Conservation (phyloP, 805 yeast species). For the Candida jianshihensis region DNA sequence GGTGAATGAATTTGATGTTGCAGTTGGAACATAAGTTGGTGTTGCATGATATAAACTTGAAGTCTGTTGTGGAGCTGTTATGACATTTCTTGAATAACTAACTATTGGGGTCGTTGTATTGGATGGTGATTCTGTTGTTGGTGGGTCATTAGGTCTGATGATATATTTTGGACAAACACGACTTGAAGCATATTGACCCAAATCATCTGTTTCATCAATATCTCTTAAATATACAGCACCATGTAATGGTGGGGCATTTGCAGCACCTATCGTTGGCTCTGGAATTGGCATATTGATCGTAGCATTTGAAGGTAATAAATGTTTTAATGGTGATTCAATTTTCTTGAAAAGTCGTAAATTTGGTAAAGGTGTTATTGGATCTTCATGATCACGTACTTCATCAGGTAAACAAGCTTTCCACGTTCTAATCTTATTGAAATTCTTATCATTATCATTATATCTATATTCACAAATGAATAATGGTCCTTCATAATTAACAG, state of each 20-base stretch:
- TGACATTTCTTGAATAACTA: conserved; percentile 18
- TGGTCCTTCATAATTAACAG: conserved; percentile 69
- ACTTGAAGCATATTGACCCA: conserved; percentile 64
- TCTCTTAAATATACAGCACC: conserved; percentile 86
- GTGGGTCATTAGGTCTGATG: conserved; percentile 36
- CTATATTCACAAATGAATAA: conserved; percentile 92
- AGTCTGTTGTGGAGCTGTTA: conserved; percentile 3
- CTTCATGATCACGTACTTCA: conserved; percentile 81
- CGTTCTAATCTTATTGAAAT: conserved; percentile 90
- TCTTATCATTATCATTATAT: conserved; percentile 84
- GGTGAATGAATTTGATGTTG: conserved; percentile 27
- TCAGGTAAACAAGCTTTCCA: conserved; percentile 99
- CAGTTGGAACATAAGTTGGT: conserved; percentile 18
- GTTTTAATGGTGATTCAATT: conserved; percentile 79
- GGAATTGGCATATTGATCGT: conserved; percentile 69
- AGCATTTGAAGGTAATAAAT: conserved; percentile 70
- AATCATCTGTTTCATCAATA: conserved; percentile 70
- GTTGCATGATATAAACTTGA: conserved; percentile 20
- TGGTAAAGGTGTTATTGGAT: conserved; percentile 66
- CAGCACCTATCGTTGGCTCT: conserved; percentile 72
- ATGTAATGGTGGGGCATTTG: conserved; percentile 88
- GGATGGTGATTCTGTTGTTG: conserved; percentile 17
- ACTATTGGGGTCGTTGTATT: conserved; percentile 13
- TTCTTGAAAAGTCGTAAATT: conserved; percentile 64
- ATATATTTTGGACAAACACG: conserved; percentile 37